Evolutionary conservation across 192 early-diverging fungal genomes (phyloP), one percentile per base, ranked within the genome.

Genomic region (Funneliformis geosporum): DNA sequence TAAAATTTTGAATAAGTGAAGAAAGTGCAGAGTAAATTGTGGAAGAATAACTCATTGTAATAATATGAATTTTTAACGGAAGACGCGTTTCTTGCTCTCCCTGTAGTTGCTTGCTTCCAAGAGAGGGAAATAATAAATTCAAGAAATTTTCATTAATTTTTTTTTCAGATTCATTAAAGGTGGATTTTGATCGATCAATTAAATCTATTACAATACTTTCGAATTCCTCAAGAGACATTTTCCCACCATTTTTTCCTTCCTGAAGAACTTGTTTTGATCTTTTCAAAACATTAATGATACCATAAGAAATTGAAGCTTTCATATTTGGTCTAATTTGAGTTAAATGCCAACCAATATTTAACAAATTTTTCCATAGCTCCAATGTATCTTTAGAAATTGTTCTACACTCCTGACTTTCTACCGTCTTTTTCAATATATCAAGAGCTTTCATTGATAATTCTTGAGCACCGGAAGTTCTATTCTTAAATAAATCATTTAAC

Each of bases 401-500:
- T 38, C 39, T 23, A 40, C 16, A 61, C 16, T 33, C 25, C 39
- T 62, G 62, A 5, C 23, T 14, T 60, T 40, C 23, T 23, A 76
- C 33, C 27, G 23, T 8, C 40, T 76, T 60, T 11, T 12, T 12
- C 27, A 76, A 23, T 23, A 64, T 76, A 62, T 62, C 60, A 40
- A 76, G 61, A 11, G 75, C 60, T 42, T 76, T 40, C 7, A 2
- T 38, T 27, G 60, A 59, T 38, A 76, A 76, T 62, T 76, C 25
- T 64, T 76, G 75, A 11, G 75, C 75, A 7, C 75, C 75, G 39
- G 75, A 76, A n/a, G 38, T 40, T 76, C 75, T 76, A 60, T 76
- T 18, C 2, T 60, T 44, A 76, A 40, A 62, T 60, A 76, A 42
- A 64, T 76, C 55, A 23, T 40, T 62, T 25, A 76, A 62, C 12